Conservation (phyloP, 768 basidiomycete genomes). For the Jaapia argillacea region DNA sequence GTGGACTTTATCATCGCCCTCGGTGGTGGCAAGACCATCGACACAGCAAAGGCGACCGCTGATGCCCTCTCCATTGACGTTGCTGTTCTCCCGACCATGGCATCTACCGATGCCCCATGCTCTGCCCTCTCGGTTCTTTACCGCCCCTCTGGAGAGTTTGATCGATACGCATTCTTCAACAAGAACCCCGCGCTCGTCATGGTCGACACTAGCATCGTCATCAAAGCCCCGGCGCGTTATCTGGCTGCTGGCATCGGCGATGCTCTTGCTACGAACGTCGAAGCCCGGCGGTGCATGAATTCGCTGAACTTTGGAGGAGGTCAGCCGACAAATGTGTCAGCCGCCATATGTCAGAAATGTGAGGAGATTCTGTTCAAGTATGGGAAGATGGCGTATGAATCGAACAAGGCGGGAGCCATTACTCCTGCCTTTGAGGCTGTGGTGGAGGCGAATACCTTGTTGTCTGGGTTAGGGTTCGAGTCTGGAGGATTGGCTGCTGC, state of each 20-base stretch:
- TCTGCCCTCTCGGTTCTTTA: conserved; percentile 24
- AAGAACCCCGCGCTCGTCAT: conserved; percentile 19
- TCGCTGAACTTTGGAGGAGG: conserved; percentile 20
- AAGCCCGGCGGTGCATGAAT: conserved; percentile 14
- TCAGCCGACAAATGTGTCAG: conserved; percentile 18
- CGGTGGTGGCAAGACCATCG: conserved; percentile 22
- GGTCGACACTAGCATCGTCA: conserved; percentile 21
- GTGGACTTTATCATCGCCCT: conserved; percentile 20
- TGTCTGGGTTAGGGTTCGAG: conserved; percentile 21
- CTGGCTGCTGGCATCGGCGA: conserved; percentile 21
- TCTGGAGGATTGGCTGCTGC: conserved; percentile 21
- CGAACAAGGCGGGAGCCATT: conserved; percentile 17
- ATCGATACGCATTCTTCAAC: conserved; percentile 19
- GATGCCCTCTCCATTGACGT: conserved; percentile 15
- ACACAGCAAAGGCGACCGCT: conserved; percentile 19
- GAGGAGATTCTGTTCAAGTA: conserved; percentile 23
- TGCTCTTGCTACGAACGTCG: conserved; percentile 22
- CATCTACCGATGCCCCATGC: conserved; percentile 22
- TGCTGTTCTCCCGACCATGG: conserved; percentile 20
- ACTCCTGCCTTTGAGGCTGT: conserved; percentile 22
- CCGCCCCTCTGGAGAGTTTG: conserved; percentile 17
- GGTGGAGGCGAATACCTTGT: conserved; percentile 21
- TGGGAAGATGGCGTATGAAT: conserved; percentile 20
- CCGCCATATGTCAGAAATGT: conserved; percentile 19
- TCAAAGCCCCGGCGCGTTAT: conserved; percentile 18